Evolutionary conservation across 352 stramenopile genomes (phyloP), one percentile per base, ranked within the genome.

Genomic region (Phytophthora boehmeriae): DNA sequence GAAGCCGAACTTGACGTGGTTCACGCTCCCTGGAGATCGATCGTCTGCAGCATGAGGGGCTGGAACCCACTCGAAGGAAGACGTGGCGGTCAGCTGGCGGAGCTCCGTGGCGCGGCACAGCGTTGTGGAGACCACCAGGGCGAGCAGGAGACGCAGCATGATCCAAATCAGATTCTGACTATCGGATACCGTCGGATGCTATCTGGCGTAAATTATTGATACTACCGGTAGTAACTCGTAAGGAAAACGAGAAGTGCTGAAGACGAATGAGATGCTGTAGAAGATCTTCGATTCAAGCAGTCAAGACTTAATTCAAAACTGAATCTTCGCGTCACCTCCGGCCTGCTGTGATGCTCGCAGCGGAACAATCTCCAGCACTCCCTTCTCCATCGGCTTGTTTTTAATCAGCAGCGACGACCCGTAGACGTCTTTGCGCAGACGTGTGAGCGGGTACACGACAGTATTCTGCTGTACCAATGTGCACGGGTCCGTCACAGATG

Each of bases 311-410:
- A 19, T 28, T 16, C 28, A 14, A 13, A 48, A 48, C 32, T 10
- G 42, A 48, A 22, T 60, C 38, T 54, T 62, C 55, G 39, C 8
- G 25, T 60, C 38, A 20, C 16, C 23, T 34, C 23, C 20, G 13
- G 48, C 17, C 25, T 53, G 42, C 34, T 63, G 10, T 10, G 55
- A 49, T 20, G 45, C 25, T 56, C 58, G 54, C 17, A 89, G 19
- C 4, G 77, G 55, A 22, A 66, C 71, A 17, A 87, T 63, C 34
- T 91, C 79, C 23, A 92, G 16, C 28, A 92, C 83, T 3, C 83
- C 85, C 8, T 77, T 76, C 44, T 90, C 79, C 60, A 91, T 71
- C 13, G 85, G 83, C 32, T 92, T 92, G 71, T 92, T 92, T 68
- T 92, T 94, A 69, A 93, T 71, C 13, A 93, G 66, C 3, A 81